Conservation (phyloP, 202 grass and related monocot species). For the Setaria viridis region DNA sequence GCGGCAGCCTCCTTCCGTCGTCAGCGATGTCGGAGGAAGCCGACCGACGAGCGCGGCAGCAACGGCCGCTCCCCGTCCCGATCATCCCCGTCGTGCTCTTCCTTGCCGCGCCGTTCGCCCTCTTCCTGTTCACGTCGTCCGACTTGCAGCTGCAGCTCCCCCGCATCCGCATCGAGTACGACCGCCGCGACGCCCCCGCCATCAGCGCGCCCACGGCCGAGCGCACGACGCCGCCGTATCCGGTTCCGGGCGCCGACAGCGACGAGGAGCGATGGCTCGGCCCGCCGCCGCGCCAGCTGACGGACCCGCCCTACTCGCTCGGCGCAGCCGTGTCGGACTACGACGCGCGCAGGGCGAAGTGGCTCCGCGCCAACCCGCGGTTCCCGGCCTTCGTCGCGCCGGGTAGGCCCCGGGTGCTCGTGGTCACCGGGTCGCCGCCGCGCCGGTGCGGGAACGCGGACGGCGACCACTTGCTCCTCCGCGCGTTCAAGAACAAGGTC, state of each 20-base stretch:
- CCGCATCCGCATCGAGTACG: slow-evolving; percentile 54
- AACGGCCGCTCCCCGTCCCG: not conserved
- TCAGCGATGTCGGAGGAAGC: slow-evolving; percentile 2
- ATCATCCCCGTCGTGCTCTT: slow-evolving; percentile 36
- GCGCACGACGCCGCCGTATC: not conserved
- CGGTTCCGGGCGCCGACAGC: not conserved
- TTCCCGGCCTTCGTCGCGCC: slow-evolving; percentile 51
- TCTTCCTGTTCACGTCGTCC: slow-evolving; percentile 44
- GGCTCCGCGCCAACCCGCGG: slow-evolving; percentile 62
- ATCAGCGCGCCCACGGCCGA: not conserved
- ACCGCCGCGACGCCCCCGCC: not conserved
- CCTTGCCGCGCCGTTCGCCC: slow-evolving; percentile 37
- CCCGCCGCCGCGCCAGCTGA: slow-evolving; percentile 50
- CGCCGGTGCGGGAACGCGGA: slow-evolving; percentile 56
- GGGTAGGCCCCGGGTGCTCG: slow-evolving; percentile 65
- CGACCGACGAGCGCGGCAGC: slow-evolving; percentile 25
- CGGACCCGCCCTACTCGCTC: slow-evolving; percentile 58
- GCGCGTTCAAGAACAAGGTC: slow-evolving; percentile 92
- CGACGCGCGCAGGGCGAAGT: slow-evolving; percentile 59
- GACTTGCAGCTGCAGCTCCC: slow-evolving; percentile 35
- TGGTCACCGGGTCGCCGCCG: slow-evolving; percentile 77
- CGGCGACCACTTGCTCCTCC: slow-evolving; percentile 84
- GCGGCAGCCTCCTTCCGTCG: not conserved
- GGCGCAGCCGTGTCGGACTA: slow-evolving; percentile 58
- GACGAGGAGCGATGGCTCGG: not conserved